Percentiles rank a stretch among this genome's conserved stretches.
phyloP scores from a whole-genome alignment of 768 basidiomycete genomes.

The Auricularia heimuer region DNA sequence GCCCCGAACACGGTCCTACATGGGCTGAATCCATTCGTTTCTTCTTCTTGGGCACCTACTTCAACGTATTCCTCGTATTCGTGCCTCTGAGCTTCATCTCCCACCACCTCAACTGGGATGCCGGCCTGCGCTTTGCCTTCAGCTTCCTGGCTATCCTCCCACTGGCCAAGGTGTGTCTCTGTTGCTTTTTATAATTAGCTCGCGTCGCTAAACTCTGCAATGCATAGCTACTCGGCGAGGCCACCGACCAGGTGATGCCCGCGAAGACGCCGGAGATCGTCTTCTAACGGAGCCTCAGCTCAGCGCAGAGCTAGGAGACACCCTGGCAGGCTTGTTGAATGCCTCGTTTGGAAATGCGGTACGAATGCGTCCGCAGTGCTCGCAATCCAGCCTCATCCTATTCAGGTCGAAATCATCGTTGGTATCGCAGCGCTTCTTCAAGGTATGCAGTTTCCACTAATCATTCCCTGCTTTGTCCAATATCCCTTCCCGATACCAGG shows the following conservation, averaged over 20 bases:
- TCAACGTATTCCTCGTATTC: constrained; percentile 71
- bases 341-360: constrained; percentile 33
- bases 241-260: constrained; percentile 67
- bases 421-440: constrained; percentile 76
- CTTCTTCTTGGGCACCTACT: constrained; percentile 55
- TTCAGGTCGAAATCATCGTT: constrained; percentile 71
- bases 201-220: neutral
- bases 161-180: constrained; percentile 59
- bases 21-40: constrained; percentile 47
- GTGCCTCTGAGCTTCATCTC: constrained; percentile 64
- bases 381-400: too few relatives aligned
- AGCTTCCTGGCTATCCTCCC: constrained; percentile 81
- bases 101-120: constrained; percentile 65
- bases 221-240: constrained; percentile 60
- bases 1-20: constrained; percentile 50
- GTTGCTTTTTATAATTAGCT: constrained; percentile 1
- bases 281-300: neutral
- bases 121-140: constrained; percentile 59
- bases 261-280: neutral
- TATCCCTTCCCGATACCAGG: constrained; percentile 27
- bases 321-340: constrained; percentile 77
- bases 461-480: neutral
- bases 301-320: constrained; percentile 52
- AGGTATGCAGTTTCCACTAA: constrained; percentile 31
- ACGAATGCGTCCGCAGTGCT: constrained; percentile 47